Evolutionary conservation across 306 rosid species (phyloP).

Genomic region (Bauhinia variegata): DNA sequence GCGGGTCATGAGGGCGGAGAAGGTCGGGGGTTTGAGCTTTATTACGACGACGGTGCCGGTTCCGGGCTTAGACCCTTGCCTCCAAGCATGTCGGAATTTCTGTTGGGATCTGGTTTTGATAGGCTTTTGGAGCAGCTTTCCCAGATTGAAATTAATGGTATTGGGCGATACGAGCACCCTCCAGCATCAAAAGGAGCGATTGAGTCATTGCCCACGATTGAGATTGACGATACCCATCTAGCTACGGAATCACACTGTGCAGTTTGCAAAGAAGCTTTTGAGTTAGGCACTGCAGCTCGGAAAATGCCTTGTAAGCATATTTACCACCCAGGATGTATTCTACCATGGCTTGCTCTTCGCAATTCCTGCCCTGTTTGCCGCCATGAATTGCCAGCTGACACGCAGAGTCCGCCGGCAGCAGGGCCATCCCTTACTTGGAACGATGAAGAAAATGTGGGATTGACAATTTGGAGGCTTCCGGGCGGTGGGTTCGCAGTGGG

Average conservation of each 20-base stretch:
- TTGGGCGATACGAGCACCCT: conserved; percentile 61
- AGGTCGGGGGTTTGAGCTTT: conserved; percentile 69
- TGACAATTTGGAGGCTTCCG: conserved; percentile 86
- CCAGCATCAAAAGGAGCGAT: conserved; percentile 80
- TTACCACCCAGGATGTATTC: conserved; percentile 76
- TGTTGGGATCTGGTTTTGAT: conserved; percentile 80
- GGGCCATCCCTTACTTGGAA: conserved; percentile 14
- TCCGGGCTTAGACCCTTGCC: conserved; percentile 82
- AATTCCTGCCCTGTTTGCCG: conserved; percentile 95
- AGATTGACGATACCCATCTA: conserved; percentile 50
- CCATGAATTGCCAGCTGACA: conserved; percentile 62
- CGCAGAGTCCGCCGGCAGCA: not conserved
- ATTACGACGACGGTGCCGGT: conserved; percentile 72
- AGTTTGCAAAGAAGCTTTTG: conserved; percentile 73
- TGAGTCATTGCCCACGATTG: conserved; percentile 72
- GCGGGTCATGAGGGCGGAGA: conserved; percentile 35
- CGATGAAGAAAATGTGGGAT: conserved; percentile 60
- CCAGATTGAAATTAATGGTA: conserved; percentile 68
- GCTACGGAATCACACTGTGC: conserved; percentile 67
- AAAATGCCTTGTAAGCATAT: conserved; percentile 92
- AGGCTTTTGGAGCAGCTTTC: conserved; percentile 77
- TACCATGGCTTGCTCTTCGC: conserved; percentile 80
- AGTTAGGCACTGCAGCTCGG: conserved; percentile 51
- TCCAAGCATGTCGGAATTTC: conserved; percentile 76
- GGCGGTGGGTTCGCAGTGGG: conserved; percentile 94